Conservation (phyloP, 148 eudicot genomes). For the Silene uniflora region DNA sequence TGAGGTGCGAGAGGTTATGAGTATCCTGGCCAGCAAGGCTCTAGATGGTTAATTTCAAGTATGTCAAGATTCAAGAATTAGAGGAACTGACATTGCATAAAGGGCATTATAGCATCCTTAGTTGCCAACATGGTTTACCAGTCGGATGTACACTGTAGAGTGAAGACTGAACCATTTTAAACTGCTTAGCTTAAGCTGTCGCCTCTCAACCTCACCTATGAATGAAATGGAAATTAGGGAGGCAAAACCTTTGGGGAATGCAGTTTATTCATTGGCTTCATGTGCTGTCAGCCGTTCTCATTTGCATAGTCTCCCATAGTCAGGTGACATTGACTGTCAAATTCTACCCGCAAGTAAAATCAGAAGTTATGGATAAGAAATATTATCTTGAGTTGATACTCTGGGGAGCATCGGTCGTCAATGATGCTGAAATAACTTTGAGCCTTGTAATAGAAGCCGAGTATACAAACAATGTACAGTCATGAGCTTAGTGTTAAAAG, state of each 20-base stretch:
- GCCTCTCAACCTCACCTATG: neutral
- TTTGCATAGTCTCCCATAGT: neutral
- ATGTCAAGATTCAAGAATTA: neutral
- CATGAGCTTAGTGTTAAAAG: no score
- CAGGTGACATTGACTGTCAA: neutral
- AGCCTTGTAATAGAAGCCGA: no score
- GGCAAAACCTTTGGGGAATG: no score
- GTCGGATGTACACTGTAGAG: neutral
- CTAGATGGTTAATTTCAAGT: neutral
- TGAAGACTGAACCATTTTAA: neutral
- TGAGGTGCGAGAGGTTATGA: neutral
- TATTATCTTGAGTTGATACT: no score
- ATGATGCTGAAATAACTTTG: no score
- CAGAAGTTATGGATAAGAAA: neutral
- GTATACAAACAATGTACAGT: no score
- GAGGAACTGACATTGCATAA: neutral
- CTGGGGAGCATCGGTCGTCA: no score
- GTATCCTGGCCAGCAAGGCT: no score
- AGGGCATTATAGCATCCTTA: neutral
- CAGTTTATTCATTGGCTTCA: no score
- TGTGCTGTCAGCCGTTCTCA: no score
- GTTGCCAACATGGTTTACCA: constrained; percentile 7
- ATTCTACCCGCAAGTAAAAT: neutral
- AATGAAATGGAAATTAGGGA: no score
- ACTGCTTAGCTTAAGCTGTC: neutral